Percentiles rank a stretch among this genome's conserved stretches.
Evolutionary conservation across 495 filamentous ascomycete species (phyloP).

Genomic region (Hypoxylon intermedium): DNA sequence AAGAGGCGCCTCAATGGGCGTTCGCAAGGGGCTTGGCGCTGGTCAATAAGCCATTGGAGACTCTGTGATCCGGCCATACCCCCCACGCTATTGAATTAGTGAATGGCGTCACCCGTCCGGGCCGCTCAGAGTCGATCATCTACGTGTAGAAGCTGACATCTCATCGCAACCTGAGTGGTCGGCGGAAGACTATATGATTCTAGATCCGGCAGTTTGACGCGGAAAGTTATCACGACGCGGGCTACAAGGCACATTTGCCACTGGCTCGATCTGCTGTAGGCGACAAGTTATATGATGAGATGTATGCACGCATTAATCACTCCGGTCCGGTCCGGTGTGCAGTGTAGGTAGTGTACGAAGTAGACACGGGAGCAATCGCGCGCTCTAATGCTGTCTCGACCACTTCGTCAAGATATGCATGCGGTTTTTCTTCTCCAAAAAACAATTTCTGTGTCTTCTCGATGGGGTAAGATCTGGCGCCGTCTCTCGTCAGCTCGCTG

Average conservation of each 20-base stretch:
- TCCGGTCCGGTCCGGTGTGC: too few species aligned
- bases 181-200: neutral
- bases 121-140: conserved; percentile 18
- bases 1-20: conserved; percentile 9
- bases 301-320: neutral
- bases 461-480: conserved; percentile 29
- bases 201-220: conserved; percentile 7
- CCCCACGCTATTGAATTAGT: conserved; percentile 24
- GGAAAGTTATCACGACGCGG: neutral
- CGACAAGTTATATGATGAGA: neutral
- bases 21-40: conserved; percentile 24
- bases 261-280: neutral
- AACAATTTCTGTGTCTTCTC: conserved; percentile 14
- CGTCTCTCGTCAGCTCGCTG: conserved; percentile 34
- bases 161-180: neutral
- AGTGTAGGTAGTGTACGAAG: too few species aligned
- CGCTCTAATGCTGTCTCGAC: neutral
- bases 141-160: conserved; percentile 7
- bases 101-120: conserved; percentile 31
- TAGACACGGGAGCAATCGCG: neutral
- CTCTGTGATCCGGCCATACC: neutral
- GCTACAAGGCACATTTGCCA: too few species aligned
- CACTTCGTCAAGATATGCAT: conserved; percentile 5
- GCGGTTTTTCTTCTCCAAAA: conserved; percentile 3
- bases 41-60: conserved; percentile 3